Base-by-base conservation (phyloP, 1,284 basidiomycete genomes). In the Puccinia coronata region DNA sequence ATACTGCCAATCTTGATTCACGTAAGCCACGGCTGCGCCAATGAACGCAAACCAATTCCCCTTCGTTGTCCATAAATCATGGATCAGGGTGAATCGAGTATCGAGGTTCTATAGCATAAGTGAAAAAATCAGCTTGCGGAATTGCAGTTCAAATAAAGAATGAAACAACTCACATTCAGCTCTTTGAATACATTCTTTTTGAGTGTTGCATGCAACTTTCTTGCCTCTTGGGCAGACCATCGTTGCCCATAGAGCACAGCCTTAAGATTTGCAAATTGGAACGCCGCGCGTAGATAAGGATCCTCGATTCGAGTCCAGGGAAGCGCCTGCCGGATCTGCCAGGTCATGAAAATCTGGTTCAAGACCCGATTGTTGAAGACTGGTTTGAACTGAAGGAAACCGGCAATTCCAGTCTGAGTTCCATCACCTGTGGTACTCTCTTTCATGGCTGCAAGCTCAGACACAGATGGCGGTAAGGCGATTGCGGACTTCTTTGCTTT, bases 31-130 rank as follows among this genome's bases (percentile, higher is more conserved):
- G n/a, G n/a, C n/a, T n/a, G 39, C 63, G 4, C 63, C 63, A 65
- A 39, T 65, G 63, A 65, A 65, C 2, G 63, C 39, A n/a, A 39
- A 65, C 2, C 31, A n/a, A 36, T 65, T 65, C 39, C 63, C 63
- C 18, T 36, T 65, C 41, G 34, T 65, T n/a, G n/a, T n/a, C n/a
- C n/a, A n/a, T n/a, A n/a, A n/a, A n/a, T n/a, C n/a, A n/a, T n/a
- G n/a, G n/a, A 65, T 65, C 6, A 65, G 63, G 63, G 34, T 39
- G 39, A 65, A 65, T 36, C 41, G 4, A 8, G 39, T 36, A 8
- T 39, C 20, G 23, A 65, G 18, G 28, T 11, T 65, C 63, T 39
- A 20, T 36, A 39, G 2, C 3, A 36, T 39, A 25, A 39, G 23
- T 47, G 16, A 36, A 65, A 11, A 36, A 65, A 65, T 39, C 20